Evolutionary conservation across 805 yeast species (phyloP), one percentile per base, ranked within the genome.

Genomic region (Saccharomycopsis fodiens): DNA sequence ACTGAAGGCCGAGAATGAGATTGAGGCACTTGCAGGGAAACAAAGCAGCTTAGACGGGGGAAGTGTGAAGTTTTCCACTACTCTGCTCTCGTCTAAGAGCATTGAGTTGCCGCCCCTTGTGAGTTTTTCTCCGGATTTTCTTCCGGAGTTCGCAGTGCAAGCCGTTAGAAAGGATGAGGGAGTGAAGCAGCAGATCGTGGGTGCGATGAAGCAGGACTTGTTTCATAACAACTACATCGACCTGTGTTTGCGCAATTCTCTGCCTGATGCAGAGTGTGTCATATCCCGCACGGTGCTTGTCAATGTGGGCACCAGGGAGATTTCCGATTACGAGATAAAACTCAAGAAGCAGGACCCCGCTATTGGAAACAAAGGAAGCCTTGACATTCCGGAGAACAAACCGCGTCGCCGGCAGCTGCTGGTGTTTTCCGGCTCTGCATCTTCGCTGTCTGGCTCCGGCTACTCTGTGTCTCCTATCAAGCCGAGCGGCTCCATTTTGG

Each of bases 121-220:
- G 13, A 52, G 54, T 10, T n/a, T 42, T 4, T 32, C 43, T 22
- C 17, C n/a, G 3, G 52, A 51, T 8, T 51, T 51, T 35, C 39
- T 51, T 13, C 52, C 52, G 1, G 54, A 51, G 32, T 51, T 51
- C 37, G n/a, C 41, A 4, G 27, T 51, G 16, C 54, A 51, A 27
- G 41, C 48, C 15, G 44, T 48, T 17, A 38, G 35, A 10, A 47
- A 44, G 25, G 13, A 23, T 17, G 50, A 51, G 21, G 30, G 32
- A 32, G n/a, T 51, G 13, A 42, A 48, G 20, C 29, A 22, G 15
- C 15, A 21, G 25, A 36, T 48, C 16, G 38, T 45, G 19, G 30
- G 22, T 15, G 49, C 44, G 3, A 50, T 51, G 52, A 41, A 48
- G 22, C 47, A 45, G 19, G 54, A 51, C 27, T 37, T 51, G 21